These are phyloP conservation scores for Rhodamnia argentea DNA, from an alignment of 345 rosid species.

Conservation along the genomic window DNA sequence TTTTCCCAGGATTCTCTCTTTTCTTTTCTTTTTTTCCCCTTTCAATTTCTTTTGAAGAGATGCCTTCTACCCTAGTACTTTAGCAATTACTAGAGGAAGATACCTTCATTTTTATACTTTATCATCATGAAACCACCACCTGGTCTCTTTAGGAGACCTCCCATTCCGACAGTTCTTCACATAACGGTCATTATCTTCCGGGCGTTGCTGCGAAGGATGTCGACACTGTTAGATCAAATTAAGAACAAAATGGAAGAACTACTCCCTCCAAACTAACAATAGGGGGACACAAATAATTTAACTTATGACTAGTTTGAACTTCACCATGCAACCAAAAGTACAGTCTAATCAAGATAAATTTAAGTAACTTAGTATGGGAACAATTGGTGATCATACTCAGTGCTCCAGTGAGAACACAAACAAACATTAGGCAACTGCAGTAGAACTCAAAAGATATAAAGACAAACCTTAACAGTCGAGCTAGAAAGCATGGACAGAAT, in stretches of 20 bases:
- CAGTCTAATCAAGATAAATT: background rate
- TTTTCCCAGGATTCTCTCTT: background rate
- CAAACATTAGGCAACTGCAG: background rate
- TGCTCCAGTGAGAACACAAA: background rate
- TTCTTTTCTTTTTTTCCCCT: background rate
- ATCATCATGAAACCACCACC: slow-evolving; percentile 99
- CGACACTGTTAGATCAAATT: background rate
- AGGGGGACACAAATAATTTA: background rate
- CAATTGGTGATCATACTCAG: background rate
- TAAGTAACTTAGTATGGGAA: background rate
- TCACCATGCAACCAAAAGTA: background rate
- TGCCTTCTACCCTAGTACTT: background rate
- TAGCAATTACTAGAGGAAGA: slow-evolving; percentile 4
- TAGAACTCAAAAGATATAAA: background rate
- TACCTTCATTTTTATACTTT: slow-evolving; percentile 42
- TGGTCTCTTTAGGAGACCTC: slow-evolving; percentile 96
- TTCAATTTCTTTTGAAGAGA: background rate
- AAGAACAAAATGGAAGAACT: background rate
- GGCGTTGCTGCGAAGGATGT: slow-evolving; percentile 69
- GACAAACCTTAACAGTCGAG: slow-evolving; percentile 76
- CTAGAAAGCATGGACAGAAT: slow-evolving; percentile 98
- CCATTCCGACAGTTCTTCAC: slow-evolving; percentile 95
- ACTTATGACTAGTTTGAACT: background rate
- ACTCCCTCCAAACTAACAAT: background rate
- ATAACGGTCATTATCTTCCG: slow-evolving; percentile 93